A percentile compares a stretch with the other conserved stretches of the same genome.
These are phyloP conservation scores for Bonia amplexicaulis DNA, from an alignment of 176 grass and related monocot species.

Conservation along the genomic window DNA sequence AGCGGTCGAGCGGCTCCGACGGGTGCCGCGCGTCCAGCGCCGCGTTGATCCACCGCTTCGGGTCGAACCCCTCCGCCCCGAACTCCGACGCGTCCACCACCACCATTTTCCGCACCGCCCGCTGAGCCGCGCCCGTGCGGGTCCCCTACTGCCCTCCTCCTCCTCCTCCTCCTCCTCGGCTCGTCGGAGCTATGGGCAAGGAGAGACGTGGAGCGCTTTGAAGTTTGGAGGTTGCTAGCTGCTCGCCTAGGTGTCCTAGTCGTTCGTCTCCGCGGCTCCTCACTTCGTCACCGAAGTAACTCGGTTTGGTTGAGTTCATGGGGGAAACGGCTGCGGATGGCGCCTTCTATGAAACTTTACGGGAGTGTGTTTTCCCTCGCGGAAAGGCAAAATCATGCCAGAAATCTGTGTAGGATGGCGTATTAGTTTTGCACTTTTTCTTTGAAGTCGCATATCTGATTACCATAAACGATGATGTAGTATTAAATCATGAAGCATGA, in stretches of 20 bases:
- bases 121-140: not conserved
- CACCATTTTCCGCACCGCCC: slow-evolving; percentile 46
- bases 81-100: slow-evolving; percentile 84
- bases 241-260: not conserved
- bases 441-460: too few species aligned
- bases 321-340: too few species aligned
- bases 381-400: too few species aligned
- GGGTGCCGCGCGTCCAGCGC: slow-evolving; percentile 68
- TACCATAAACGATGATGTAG: too few species aligned
- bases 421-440: too few species aligned
- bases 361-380: too few species aligned
- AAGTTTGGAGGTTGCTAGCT: not conserved
- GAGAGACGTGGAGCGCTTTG: not conserved
- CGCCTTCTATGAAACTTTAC: too few species aligned
- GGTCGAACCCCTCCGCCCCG: slow-evolving; percentile 77
- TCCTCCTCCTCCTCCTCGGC: not conserved
- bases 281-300: not conserved
- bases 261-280: not conserved
- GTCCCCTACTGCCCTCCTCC: not conserved
- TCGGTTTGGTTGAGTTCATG: too few species aligned
- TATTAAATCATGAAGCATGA: too few species aligned
- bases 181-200: not conserved
- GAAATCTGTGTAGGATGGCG: too few species aligned
- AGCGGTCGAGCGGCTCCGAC: slow-evolving; percentile 74
- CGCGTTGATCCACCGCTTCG: slow-evolving; percentile 97